Evolutionary conservation across 495 filamentous ascomycete genomes (phyloP).

Genomic region (Penicillium macrosclerotiorum): DNA sequence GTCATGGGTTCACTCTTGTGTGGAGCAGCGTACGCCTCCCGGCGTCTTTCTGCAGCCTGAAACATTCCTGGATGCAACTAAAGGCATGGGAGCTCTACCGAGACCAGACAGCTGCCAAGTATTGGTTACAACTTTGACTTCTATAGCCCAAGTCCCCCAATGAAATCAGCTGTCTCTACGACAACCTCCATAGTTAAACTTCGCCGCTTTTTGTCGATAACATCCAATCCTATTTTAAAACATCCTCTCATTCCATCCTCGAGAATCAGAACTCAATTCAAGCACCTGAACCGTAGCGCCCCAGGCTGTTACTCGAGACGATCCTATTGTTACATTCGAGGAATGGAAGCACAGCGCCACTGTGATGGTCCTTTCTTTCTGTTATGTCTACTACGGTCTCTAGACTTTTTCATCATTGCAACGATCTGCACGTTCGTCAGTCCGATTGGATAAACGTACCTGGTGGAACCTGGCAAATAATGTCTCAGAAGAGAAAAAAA

Average conservation of each 20-base stretch:
- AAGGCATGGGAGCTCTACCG: slow-evolving; percentile 13
- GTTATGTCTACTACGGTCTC: neutral
- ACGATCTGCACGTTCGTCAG: slow-evolving; percentile 1
- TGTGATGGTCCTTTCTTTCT: neutral
- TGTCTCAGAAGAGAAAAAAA: neutral
- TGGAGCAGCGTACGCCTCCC: too few relatives aligned
- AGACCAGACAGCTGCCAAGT: too few relatives aligned
- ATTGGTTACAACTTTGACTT: too few relatives aligned
- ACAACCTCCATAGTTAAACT: neutral
- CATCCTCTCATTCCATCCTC: slow-evolving; percentile 10
- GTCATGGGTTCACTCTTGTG: slow-evolving; percentile 20
- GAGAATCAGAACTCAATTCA: slow-evolving; percentile 18
- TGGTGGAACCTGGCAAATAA: neutral
- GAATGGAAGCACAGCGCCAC: slow-evolving; percentile 8
- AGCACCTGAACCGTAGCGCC: neutral
- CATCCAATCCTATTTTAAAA: neutral
- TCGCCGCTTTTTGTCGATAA: neutral
- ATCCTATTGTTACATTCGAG: slow-evolving; percentile 10
- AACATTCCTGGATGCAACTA: slow-evolving; percentile 16
- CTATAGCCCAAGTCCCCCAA: too few relatives aligned
- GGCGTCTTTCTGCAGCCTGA: slow-evolving; percentile 12
- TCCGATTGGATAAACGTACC: slow-evolving; percentile 1
- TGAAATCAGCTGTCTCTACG: too few relatives aligned
- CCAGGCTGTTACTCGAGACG: neutral
- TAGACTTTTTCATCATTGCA: neutral